Percentiles rank a stretch among this genome's conserved stretches.
These are phyloP conservation scores for Fusarium sp. DNA, from an alignment of 2,329 filamentous ascomycete species.

Conservation along the genomic window DNA sequence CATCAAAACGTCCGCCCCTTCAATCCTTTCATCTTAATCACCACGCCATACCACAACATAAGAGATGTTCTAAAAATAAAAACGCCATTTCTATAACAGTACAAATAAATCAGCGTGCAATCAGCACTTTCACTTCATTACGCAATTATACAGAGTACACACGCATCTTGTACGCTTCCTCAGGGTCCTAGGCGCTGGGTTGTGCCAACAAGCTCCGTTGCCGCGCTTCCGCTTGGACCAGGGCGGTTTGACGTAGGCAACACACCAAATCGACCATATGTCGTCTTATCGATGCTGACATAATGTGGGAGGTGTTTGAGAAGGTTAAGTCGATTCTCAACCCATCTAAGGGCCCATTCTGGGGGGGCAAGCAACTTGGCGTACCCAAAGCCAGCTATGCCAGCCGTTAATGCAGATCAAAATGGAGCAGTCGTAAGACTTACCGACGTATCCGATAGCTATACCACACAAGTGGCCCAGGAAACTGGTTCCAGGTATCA, in stretches of 20 bases:
- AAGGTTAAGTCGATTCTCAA: conserved; percentile 88
- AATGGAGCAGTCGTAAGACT: conserved; percentile 47
- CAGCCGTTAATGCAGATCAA: conserved; percentile 13
- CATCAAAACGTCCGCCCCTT: conserved; percentile 17
- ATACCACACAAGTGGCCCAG: conserved; percentile 87
- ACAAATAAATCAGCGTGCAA: conserved; percentile 24
- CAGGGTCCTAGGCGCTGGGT: conserved; percentile 76
- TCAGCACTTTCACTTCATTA: conserved; percentile 8
- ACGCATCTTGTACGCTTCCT: conserved; percentile 37
- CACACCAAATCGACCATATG: conserved; percentile 90
- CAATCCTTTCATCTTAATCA: conserved; percentile 26
- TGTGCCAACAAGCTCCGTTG: conserved; percentile 67
- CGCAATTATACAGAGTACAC: conserved; percentile 22
- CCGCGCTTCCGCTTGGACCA: conserved; percentile 53
- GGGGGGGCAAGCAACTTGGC: conserved; percentile 90
- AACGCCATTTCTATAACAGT: conserved; percentile 37
- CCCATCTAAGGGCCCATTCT: conserved; percentile 85
- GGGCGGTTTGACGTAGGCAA: conserved; percentile 67
- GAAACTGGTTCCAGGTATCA: conserved; percentile 84
- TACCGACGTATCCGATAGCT: conserved; percentile 86
- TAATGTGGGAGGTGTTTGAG: conserved; percentile 88
- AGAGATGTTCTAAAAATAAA: conserved; percentile 18
- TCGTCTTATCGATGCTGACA: conserved; percentile 94
- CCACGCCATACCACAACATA: conserved; percentile 21
- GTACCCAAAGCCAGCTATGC: conserved; percentile 81